Conservation (phyloP, 2,329 filamentous ascomycete species). For the Epichloe sibirici region DNA sequence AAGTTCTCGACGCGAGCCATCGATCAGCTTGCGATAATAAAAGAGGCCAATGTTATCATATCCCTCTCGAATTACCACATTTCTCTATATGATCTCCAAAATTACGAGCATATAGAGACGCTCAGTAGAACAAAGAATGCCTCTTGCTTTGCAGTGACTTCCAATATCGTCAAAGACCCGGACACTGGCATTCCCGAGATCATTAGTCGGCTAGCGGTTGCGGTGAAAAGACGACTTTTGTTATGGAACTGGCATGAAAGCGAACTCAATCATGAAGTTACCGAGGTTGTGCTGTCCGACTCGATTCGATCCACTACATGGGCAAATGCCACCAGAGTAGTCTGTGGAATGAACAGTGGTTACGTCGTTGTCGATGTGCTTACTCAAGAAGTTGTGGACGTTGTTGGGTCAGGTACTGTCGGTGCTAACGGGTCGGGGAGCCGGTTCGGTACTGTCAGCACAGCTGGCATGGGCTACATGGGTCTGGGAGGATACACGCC, state of each 20-base stretch:
- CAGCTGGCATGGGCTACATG: slow-evolving; percentile 91
- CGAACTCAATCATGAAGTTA: slow-evolving; percentile 62
- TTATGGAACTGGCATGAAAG: slow-evolving; percentile 96
- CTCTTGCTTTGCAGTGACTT: slow-evolving; percentile 81
- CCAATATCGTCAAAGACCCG: slow-evolving; percentile 85
- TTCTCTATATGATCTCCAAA: slow-evolving; percentile 79
- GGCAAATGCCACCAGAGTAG: slow-evolving; percentile 74
- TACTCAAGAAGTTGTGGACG: slow-evolving; percentile 60
- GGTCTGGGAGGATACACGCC: slow-evolving; percentile 86
- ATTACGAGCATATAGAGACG: slow-evolving; percentile 68
- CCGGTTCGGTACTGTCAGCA: slow-evolving; percentile 72
- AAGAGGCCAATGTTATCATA: slow-evolving; percentile 83
- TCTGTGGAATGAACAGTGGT: slow-evolving; percentile 82
- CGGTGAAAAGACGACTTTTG: slow-evolving; percentile 79
- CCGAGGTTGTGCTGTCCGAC: slow-evolving; percentile 69
- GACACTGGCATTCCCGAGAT: slow-evolving; percentile 84
- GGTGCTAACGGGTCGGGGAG: slow-evolving; percentile 52
- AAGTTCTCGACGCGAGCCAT: slow-evolving; percentile 85
- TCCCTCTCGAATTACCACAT: slow-evolving; percentile 85
- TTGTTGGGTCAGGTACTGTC: slow-evolving; percentile 63
- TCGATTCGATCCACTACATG: slow-evolving; percentile 82
- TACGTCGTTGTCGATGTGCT: slow-evolving; percentile 83
- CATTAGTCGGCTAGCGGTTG: slow-evolving; percentile 81
- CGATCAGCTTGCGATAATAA: slow-evolving; percentile 89
- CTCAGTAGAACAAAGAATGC: slow-evolving; percentile 79